Percentiles rank a stretch among this genome's conserved stretches.
phyloP scores from a whole-genome alignment of 257 asterid species.

The Salvia rosmarinus region DNA sequence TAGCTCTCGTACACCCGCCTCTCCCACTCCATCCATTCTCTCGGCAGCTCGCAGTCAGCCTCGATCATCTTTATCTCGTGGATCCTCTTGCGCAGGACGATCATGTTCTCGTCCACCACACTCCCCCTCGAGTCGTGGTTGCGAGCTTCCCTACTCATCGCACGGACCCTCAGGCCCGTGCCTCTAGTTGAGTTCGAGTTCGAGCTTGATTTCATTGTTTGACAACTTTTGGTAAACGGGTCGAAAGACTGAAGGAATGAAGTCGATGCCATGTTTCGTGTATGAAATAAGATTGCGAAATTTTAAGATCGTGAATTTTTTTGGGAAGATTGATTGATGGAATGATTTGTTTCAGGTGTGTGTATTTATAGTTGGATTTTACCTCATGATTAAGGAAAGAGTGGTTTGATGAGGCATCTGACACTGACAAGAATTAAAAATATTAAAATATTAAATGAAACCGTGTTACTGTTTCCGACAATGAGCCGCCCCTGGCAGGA shows the following conservation, averaged over 20 bases:
- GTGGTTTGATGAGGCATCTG: constrained; percentile 20
- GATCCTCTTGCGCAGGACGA: constrained; percentile 59
- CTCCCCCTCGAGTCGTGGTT: constrained; percentile 42
- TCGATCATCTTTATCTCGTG: constrained; percentile 55
- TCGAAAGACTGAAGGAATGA: constrained; percentile 5
- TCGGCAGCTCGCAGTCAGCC: constrained; percentile 46
- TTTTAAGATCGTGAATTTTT: neutral
- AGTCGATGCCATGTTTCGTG: constrained; percentile 37
- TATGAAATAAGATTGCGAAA: neutral
- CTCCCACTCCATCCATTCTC: constrained; percentile 72
- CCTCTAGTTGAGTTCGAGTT: neutral
- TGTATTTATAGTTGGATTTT: constrained; percentile 28
- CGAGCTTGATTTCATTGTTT: neutral
- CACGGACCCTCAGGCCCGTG: neutral
- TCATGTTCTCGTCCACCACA: constrained; percentile 53
- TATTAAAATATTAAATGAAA: constrained; percentile 16
- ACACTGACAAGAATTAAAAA: constrained; percentile 16
- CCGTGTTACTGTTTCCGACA: constrained; percentile 34
- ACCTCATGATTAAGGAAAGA: constrained; percentile 17
- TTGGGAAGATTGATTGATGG: neutral
- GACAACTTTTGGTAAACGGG: neutral
- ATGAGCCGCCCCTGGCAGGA: constrained; percentile 37
- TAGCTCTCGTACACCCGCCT: constrained; percentile 42
- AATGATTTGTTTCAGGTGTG: neutral
- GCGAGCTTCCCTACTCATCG: constrained; percentile 37